Base-by-base conservation (phyloP, 163 green algal genomes). In the Prototheca cutis region DNA sequence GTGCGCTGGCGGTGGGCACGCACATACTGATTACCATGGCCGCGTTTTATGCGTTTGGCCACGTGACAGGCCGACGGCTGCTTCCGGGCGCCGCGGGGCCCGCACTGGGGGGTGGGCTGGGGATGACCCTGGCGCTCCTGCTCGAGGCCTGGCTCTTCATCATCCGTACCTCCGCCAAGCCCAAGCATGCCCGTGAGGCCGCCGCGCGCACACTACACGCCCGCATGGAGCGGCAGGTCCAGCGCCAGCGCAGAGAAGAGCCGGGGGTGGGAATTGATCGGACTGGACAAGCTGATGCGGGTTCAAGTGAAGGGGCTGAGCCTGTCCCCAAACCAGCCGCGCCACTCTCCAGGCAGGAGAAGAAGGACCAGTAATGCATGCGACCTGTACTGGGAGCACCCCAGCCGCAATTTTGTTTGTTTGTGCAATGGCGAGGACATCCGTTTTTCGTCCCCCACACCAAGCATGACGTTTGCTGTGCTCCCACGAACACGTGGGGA, bases 1-100 rank as follows among this genome's bases (percentile, higher is more conserved):
- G 79, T 29, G 79, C 87, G 63, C 55, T 88, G 10, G 65, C 56
- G 0, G 85, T 80, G 64, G 83, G 77, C 2, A 42, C 81, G 29
- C 81, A 88, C 55, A 66, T 90, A 18, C 39, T 88, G 1, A 73
- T 83, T 0, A 83, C 81, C 55, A 90, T 90, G 83, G 78, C 65
- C 18, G 80, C 77, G 5, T 83, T 87, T 31, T 89, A 79, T 52
- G 68, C 71, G 3, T 62, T 86, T 42, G 76, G 81, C 21, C 78
- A 85, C 42, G 62, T 76, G 21, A 68, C 68, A 4, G 75, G 55
- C 55, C 68, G 53, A 30, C 48, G 55, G 5, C 23, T 80, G 6
- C 68, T 47, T 6, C 53, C 7, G 8, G 29, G 39, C 55, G 19
- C 28, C 47, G 23, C 24, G 66, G 73, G 84, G 80, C 68, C 72